These are phyloP conservation scores for Rhynchospora breviuscula DNA, from an alignment of 176 grass and related monocot species.

Conservation along the genomic window DNA sequence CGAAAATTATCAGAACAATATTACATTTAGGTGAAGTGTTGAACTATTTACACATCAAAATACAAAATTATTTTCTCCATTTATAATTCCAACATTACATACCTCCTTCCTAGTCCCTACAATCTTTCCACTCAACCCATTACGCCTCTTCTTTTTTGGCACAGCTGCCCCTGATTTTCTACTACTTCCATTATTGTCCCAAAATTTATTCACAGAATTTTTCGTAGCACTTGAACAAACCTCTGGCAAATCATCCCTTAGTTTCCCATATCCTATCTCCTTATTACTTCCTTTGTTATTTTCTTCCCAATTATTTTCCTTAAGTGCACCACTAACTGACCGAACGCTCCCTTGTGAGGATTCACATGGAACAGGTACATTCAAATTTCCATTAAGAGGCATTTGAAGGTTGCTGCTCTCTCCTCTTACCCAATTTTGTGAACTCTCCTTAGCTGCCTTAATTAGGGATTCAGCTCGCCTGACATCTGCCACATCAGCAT, in stretches of 20 bases:
- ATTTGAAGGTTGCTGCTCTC: constrained; percentile 49
- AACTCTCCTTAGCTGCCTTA: constrained; percentile 44
- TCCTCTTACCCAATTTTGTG: constrained; percentile 44
- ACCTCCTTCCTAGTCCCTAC: constrained; percentile 14
- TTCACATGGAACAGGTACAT: constrained; percentile 44
- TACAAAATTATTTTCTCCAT: constrained; percentile 26
- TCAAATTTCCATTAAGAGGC: constrained; percentile 31
- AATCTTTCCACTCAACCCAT: constrained; percentile 20
- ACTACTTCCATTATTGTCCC: constrained; percentile 14
- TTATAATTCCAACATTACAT: background rate
- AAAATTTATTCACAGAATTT: constrained; percentile 54
- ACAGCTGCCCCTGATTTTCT: constrained; percentile 19
- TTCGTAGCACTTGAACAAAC: constrained; percentile 49
- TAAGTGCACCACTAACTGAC: constrained; percentile 49
- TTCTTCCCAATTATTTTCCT: constrained; percentile 40
- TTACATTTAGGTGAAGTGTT: constrained; percentile 18
- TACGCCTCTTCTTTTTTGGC: constrained; percentile 24
- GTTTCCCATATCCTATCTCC: constrained; percentile 38
- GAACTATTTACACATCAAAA: constrained; percentile 28
- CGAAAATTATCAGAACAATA: background rate
- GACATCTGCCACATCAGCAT: constrained; percentile 28
- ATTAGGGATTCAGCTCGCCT: constrained; percentile 46
- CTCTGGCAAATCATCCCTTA: constrained; percentile 37
- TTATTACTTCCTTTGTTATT: constrained; percentile 42
- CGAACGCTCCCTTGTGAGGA: constrained; percentile 56